Conservation (phyloP, 2,329 filamentous ascomycete genomes). For the Fusarium tjaetaba region DNA sequence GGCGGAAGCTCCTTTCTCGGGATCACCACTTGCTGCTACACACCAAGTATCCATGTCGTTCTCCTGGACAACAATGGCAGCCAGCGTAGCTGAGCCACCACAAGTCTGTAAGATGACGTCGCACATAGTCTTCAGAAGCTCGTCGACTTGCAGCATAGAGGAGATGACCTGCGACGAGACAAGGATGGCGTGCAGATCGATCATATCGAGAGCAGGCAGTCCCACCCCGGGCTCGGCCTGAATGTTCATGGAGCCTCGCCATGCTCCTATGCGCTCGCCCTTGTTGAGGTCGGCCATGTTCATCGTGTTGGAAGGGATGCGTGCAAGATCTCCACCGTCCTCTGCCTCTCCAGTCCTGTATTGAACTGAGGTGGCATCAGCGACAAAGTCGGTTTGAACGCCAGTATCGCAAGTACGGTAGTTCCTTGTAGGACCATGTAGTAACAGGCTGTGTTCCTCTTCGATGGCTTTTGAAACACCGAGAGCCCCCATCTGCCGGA, state of each 20-base stretch:
- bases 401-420: conserved; percentile 69
- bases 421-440: conserved; percentile 69
- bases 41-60: conserved; percentile 72
- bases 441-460: conserved; percentile 72
- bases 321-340: conserved; percentile 54
- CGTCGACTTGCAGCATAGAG: conserved; percentile 79
- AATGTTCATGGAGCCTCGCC: conserved; percentile 67
- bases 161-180: conserved; percentile 83
- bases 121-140: conserved; percentile 82
- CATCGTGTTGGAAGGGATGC: conserved; percentile 54
- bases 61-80: conserved; percentile 79
- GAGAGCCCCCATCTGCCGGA: conserved; percentile 73
- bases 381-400: conserved; percentile 76
- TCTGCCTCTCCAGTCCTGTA: conserved; percentile 61
- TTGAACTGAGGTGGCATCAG: conserved; percentile 62
- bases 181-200: conserved; percentile 81
- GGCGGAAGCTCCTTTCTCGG: conserved; percentile 73
- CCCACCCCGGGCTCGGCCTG: conserved; percentile 68
- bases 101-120: conserved; percentile 83
- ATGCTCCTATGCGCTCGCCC: conserved; percentile 70
- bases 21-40: conserved; percentile 77
- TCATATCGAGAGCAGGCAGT: conserved; percentile 81
- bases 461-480: conserved; percentile 76
- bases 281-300: conserved; percentile 58
- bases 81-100: conserved; percentile 74